Percentiles rank a stretch among this genome's conserved stretches.
Conservation (phyloP, 768 basidiomycete species). For the Hypholoma fasciculare region DNA sequence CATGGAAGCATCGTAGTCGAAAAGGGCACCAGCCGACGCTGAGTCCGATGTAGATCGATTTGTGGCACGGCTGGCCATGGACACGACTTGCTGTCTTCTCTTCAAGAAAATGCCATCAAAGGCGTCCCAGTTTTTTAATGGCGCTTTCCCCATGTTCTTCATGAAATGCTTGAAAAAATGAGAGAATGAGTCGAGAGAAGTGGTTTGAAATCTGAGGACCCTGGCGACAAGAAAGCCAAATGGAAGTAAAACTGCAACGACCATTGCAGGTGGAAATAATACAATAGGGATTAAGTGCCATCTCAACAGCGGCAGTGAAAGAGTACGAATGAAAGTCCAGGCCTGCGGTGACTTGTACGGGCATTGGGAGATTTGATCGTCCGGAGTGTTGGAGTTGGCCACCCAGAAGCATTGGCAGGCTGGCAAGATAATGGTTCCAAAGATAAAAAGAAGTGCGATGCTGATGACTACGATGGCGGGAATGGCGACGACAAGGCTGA, state of each 20-base stretch:
- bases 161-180: neutral
- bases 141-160: neutral
- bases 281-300: neutral
- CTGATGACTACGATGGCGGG: constrained; percentile 17
- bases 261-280: neutral
- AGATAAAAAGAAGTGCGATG: constrained; percentile 14
- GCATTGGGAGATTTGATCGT: constrained; percentile 14
- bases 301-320: neutral
- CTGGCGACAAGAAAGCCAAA: neutral
- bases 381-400: neutral
- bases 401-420: constrained; percentile 15
- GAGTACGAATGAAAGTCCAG: constrained; percentile 19
- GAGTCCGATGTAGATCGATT: neutral
- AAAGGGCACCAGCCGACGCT: neutral
- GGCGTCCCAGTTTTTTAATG: neutral
- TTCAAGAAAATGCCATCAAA: constrained; percentile 1
- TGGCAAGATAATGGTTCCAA: constrained; percentile 24
- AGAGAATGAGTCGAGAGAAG: neutral
- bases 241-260: neutral
- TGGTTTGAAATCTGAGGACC: neutral
- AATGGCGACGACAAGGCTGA: constrained; percentile 19
- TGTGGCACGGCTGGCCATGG: neutral
- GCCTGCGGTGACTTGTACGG: constrained; percentile 30
- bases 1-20: neutral
- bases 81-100: neutral